A percentile compares a stretch with the other conserved stretches of the same genome.
phyloP scores from a whole-genome alignment of 768 basidiomycete genomes.

The Melanogaster broomeanus region DNA sequence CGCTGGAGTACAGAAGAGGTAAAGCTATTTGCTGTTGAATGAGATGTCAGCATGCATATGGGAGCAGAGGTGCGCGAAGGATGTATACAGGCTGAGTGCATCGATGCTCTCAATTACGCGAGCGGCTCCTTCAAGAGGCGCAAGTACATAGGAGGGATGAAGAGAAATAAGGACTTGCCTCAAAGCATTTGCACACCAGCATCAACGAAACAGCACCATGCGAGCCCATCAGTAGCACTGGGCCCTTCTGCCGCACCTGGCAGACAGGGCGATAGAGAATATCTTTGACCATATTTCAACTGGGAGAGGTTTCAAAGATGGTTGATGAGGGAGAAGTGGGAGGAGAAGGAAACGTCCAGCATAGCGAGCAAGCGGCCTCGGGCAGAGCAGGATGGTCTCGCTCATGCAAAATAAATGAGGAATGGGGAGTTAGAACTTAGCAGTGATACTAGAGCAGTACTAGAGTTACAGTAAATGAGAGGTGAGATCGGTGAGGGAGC shows the following conservation, averaged over 20 bases:
- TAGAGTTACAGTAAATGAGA: no score
- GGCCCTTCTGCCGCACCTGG: conserved; percentile 7
- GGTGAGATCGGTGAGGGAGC: no score
- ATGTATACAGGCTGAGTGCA: not conserved
- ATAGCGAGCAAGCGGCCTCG: conserved; percentile 62
- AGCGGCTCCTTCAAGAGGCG: conserved; percentile 4
- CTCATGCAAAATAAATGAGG: conserved; percentile 26
- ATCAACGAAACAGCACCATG: conserved; percentile 31
- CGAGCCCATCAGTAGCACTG: conserved; percentile 4
- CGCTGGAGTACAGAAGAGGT: conserved; percentile 66
- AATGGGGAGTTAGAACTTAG: not conserved
- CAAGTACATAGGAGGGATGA: not conserved
- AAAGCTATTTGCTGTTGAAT: conserved; percentile 55
- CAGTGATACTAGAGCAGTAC: no score
- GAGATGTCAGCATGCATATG: conserved; percentile 13
- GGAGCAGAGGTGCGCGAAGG: conserved; percentile 1
- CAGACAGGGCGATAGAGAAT: conserved; percentile 39
- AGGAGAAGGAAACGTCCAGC: conserved; percentile 65
- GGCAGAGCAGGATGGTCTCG: conserved; percentile 54
- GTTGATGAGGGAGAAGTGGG: conserved; percentile 62
- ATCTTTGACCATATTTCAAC: conserved; percentile 72
- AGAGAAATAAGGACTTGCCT: conserved; percentile 29
- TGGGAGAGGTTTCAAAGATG: conserved; percentile 57
- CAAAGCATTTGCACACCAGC: conserved; percentile 42
- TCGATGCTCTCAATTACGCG: not conserved